Percentiles rank a stretch among this genome's conserved stretches.
Conservation (phyloP, 768 basidiomycete genomes). For the Paxillus involutus region DNA sequence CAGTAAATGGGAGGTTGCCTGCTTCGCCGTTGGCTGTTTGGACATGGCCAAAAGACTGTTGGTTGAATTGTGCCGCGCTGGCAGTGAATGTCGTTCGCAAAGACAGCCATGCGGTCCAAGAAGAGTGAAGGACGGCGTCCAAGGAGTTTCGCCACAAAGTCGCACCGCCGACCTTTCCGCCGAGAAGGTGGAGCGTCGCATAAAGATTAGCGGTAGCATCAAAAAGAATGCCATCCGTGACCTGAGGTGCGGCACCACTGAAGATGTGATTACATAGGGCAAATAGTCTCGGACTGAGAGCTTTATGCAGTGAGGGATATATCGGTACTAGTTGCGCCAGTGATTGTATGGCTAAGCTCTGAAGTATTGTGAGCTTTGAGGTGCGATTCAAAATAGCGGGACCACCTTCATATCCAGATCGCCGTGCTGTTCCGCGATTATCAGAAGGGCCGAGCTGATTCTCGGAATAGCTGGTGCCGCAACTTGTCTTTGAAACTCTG, state of each 20-base stretch:
- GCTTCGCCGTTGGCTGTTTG: constrained; percentile 10
- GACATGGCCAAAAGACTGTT: constrained; percentile 3
- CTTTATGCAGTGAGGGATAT: constrained; percentile 68
- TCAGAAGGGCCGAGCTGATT: constrained; percentile 58
- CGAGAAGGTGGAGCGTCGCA: constrained; percentile 62
- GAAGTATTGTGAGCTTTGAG: constrained; percentile 15
- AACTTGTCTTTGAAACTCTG: constrained; percentile 83
- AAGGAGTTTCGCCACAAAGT: constrained; percentile 74
- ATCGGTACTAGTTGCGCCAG: constrained; percentile 56
- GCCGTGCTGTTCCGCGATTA: constrained; percentile 49
- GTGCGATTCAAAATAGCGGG: background rate
- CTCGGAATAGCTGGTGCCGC: constrained; percentile 71
- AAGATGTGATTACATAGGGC: constrained; percentile 55
- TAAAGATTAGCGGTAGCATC: constrained; percentile 58
- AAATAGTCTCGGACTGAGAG: constrained; percentile 52
- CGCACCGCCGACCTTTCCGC: constrained; percentile 76
- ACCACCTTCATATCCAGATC: constrained; percentile 57
- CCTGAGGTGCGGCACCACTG: constrained; percentile 48
- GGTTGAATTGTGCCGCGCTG: constrained; percentile 37
- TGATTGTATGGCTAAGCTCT: constrained; percentile 47
- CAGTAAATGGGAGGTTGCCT: constrained; percentile 10
- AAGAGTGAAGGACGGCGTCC: constrained; percentile 66
- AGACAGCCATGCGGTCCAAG: constrained; percentile 58
- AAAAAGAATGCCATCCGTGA: constrained; percentile 40
- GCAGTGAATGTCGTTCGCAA: constrained; percentile 60